Conservation (phyloP, 1,139 yeast species). For the Kazachstania sp. region DNA sequence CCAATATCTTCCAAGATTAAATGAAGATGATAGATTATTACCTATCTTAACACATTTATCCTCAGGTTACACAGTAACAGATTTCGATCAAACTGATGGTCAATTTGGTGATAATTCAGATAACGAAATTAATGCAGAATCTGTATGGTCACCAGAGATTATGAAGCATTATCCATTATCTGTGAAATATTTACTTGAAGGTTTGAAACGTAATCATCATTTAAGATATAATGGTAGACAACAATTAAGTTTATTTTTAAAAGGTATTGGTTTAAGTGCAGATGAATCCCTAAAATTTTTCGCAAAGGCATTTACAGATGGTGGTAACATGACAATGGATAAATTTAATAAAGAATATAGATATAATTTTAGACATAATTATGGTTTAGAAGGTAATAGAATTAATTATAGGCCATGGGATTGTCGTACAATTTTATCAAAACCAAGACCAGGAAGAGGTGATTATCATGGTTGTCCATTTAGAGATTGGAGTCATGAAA, state of each 20-base stretch:
- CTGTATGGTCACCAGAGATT: constrained; percentile 48
- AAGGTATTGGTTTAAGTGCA: constrained; percentile 78
- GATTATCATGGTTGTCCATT: constrained; percentile 94
- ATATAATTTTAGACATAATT: constrained; percentile 79
- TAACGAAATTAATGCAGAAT: constrained; percentile 50
- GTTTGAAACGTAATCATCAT: constrained; percentile 55
- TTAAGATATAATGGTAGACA: constrained; percentile 76
- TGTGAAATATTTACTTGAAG: constrained; percentile 59
- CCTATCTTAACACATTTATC: constrained; percentile 78
- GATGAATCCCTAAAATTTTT: constrained; percentile 88
- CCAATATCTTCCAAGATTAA: constrained; percentile 72
- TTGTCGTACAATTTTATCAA: constrained; percentile 66
- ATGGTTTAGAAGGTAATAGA: constrained; percentile 87
- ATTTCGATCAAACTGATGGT: constrained; percentile 36
- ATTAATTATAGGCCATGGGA: constrained; percentile 80
- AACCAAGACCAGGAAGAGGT: constrained; percentile 61
- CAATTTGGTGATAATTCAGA: constrained; percentile 31
- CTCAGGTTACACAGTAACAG: constrained; percentile 57
- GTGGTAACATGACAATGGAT: constrained; percentile 51
- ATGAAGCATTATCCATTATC: constrained; percentile 75
- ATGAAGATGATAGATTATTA: constrained; percentile 82
- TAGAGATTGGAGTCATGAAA: constrained; percentile 60
- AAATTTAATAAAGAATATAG: constrained; percentile 79
- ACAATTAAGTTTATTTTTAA: constrained; percentile 74
- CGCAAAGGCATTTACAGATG: constrained; percentile 57